Evolutionary conservation across 192 early-diverging fungal species (phyloP).

Genomic region (Gamsiella multidivaricata): DNA sequence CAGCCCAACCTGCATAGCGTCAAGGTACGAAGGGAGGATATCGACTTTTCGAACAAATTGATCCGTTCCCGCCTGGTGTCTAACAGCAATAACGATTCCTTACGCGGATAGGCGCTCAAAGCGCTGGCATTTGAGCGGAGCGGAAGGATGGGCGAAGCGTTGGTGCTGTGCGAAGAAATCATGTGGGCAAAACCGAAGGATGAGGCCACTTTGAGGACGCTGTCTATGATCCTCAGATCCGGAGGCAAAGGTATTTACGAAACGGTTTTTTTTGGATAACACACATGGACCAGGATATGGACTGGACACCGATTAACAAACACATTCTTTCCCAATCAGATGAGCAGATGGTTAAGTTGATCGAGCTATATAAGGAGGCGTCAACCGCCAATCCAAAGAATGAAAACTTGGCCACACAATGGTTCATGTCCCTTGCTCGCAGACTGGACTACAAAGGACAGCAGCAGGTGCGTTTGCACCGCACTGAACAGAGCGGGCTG

Average conservation of each 20-base stretch:
- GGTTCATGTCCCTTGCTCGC: conserved; percentile 87
- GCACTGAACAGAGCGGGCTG: too few species aligned
- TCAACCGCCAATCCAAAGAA: conserved; percentile 68
- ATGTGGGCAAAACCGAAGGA: conserved; percentile 69
- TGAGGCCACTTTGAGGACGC: conserved; percentile 69
- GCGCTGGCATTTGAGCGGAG: conserved; percentile 73
- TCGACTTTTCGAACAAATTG: not conserved
- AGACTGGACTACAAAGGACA: conserved; percentile 72
- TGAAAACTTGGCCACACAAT: conserved; percentile 77
- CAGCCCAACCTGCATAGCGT: conserved; percentile 68
- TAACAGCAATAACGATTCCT: not conserved
- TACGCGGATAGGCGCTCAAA: conserved; percentile 79
- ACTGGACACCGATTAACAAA: not conserved
- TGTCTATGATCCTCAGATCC: conserved; percentile 67
- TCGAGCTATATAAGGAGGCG: conserved; percentile 79
- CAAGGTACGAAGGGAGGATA: conserved; percentile 61
- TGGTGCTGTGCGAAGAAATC: conserved; percentile 70
- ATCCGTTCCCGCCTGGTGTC: not conserved
- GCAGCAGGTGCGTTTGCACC: conserved; percentile 61
- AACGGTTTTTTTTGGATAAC: not conserved
- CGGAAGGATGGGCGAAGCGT: conserved; percentile 73
- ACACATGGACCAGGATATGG: not conserved
- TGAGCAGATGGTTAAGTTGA: conserved; percentile 75
- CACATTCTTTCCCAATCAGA: conserved; percentile 47
- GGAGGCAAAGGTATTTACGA: conserved; percentile 60